Conservation (phyloP, 2,329 filamentous ascomycete species). For the Diaporthe sp. region DNA sequence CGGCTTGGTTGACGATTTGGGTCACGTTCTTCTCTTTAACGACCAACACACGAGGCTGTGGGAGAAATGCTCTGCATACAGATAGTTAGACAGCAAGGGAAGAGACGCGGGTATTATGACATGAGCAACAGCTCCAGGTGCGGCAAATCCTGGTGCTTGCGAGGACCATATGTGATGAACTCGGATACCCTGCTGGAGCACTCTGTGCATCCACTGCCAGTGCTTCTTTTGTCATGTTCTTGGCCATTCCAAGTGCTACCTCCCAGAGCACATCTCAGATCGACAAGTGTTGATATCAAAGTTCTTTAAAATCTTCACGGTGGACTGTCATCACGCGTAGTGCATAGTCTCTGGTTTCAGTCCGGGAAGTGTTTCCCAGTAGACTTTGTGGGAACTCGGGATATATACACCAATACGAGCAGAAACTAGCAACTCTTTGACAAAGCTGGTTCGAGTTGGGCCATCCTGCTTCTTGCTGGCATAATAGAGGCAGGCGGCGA, state of each 20-base stretch:
- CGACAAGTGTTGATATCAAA: not conserved
- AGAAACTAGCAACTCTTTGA: not conserved
- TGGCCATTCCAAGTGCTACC: no score
- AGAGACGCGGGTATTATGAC: slow-evolving; percentile 40
- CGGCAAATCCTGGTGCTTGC: not conserved
- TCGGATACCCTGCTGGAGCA: not conserved
- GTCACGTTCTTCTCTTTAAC: slow-evolving; percentile 40
- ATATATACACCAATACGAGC: not conserved
- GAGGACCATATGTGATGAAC: not conserved
- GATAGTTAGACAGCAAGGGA: slow-evolving; percentile 42
- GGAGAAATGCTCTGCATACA: slow-evolving; percentile 40
- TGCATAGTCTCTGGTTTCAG: not conserved
- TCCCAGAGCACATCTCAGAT: not conserved
- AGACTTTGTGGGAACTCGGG: no score
- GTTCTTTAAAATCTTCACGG: not conserved
- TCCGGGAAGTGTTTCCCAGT: not conserved
- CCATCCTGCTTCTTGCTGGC: not conserved
- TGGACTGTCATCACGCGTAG: not conserved
- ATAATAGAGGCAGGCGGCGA: no score
- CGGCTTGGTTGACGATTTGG: slow-evolving; percentile 34
- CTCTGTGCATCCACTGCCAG: not conserved
- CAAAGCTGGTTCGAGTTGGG: not conserved
- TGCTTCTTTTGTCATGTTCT: not conserved
- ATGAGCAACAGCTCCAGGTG: slow-evolving; percentile 4
- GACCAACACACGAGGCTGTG: slow-evolving; percentile 33